These are phyloP conservation scores for Volvox africanus DNA, from an alignment of 139 green algal species.

Conservation along the genomic window DNA sequence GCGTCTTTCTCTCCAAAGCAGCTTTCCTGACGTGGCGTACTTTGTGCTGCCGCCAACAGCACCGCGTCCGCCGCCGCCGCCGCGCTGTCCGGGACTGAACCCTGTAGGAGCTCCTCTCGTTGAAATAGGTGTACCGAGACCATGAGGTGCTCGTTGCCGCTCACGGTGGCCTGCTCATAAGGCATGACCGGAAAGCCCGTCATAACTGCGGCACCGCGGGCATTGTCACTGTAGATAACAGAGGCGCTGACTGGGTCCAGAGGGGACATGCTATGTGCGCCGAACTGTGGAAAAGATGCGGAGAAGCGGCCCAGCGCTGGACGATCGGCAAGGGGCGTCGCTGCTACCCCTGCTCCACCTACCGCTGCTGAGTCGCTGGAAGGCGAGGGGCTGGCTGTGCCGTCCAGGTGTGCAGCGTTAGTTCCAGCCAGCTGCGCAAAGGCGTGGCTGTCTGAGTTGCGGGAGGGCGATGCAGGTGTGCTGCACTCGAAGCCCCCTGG, in stretches of 20 bases:
- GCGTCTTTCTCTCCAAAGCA: too few species aligned
- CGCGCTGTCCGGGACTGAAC: neutral
- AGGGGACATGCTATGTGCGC: neutral
- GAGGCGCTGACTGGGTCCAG: neutral
- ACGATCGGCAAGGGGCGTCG: neutral
- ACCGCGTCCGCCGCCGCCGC: neutral
- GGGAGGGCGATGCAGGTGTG: neutral
- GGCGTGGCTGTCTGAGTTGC: neutral
- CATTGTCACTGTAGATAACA: neutral
- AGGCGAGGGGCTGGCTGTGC: neutral
- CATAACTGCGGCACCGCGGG: neutral
- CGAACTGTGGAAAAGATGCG: constrained; percentile 23
- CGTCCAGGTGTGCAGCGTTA: neutral
- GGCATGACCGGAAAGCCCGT: neutral
- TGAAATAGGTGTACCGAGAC: neutral
- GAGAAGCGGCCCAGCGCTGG: constrained; percentile 29
- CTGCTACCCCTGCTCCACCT: neutral
- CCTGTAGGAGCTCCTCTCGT: too few species aligned
- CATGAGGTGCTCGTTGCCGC: neutral
- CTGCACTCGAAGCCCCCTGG: neutral
- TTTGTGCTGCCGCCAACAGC: too few species aligned
- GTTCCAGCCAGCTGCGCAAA: neutral
- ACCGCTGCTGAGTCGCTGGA: neutral
- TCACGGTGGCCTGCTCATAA: neutral
- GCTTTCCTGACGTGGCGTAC: too few species aligned